Conservation (phyloP, 257 asterid species). For the Solanum appendiculatum region DNA sequence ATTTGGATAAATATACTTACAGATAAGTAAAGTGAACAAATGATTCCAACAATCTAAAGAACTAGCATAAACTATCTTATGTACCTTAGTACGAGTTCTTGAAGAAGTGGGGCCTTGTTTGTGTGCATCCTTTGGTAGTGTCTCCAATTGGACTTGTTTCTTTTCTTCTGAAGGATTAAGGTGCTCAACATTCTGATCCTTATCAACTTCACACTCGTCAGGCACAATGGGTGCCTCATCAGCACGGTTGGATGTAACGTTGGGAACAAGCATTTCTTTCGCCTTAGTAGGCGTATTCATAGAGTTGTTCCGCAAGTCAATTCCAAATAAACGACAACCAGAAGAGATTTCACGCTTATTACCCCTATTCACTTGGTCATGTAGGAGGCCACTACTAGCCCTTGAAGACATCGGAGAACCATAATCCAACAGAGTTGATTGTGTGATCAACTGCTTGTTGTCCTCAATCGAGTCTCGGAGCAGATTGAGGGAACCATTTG, state of each 20-base stretch:
- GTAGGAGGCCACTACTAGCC: conserved; percentile 20
- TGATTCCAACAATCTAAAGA: neutral
- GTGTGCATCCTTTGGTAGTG: conserved; percentile 23
- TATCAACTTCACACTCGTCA: conserved; percentile 17
- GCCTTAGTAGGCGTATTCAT: conserved; percentile 10
- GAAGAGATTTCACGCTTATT: conserved; percentile 31
- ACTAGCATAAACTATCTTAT: neutral
- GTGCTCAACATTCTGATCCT: conserved; percentile 7
- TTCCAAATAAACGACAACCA: conserved; percentile 54
- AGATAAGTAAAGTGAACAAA: neutral
- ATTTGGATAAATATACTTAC: neutral
- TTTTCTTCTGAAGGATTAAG: conserved; percentile 26
- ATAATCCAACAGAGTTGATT: conserved; percentile 18
- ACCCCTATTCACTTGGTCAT: conserved; percentile 25
- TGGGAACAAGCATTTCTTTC: conserved; percentile 14
- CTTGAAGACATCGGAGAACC: conserved; percentile 39
- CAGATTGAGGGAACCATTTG: conserved; percentile 26
- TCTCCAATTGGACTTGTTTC: conserved; percentile 18
- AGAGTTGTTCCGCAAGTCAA: conserved; percentile 54
- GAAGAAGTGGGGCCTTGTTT: conserved; percentile 31
- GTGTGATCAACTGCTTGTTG: conserved; percentile 16
- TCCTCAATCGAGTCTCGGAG: conserved; percentile 35
- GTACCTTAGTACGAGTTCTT: conserved; percentile 77
- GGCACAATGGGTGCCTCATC: neutral
- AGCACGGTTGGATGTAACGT: conserved; percentile 1